A percentile compares a stretch with the other conserved stretches of the same genome.
phyloP scores from a whole-genome alignment of 192 early-diverging fungal species.

The Umbelopsis isabellina region DNA sequence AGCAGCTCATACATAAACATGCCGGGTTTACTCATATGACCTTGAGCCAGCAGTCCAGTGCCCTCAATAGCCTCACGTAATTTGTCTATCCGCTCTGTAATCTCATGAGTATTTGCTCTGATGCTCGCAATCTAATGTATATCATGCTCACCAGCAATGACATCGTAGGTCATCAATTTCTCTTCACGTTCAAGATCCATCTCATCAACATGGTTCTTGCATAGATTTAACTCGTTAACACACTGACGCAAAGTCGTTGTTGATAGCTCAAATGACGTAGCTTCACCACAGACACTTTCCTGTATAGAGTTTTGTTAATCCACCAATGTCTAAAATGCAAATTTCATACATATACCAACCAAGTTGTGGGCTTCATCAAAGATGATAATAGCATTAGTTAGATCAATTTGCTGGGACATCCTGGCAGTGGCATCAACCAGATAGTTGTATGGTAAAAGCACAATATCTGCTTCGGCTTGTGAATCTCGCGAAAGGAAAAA shows the following conservation, averaged over 20 bases:
- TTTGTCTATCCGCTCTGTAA: conserved; percentile 31
- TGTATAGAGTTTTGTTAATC: neutral
- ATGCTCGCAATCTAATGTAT: neutral
- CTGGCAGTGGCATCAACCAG: conserved; percentile 57
- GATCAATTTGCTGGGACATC: conserved; percentile 55
- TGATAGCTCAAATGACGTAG: conserved; percentile 50
- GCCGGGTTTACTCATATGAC: conserved; percentile 33
- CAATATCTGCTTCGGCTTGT: conserved; percentile 51
- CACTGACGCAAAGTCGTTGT: conserved; percentile 23
- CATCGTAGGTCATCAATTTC: conserved; percentile 17
- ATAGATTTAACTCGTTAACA: conserved; percentile 34
- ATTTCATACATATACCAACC: conserved; percentile 22
- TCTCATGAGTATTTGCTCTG: neutral
- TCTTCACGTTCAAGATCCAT: neutral
- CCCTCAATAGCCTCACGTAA: conserved; percentile 25
- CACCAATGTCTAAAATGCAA: neutral
- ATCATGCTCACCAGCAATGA: conserved; percentile 31
- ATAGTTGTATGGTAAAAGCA: conserved; percentile 71
- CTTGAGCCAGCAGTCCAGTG: conserved; percentile 11
- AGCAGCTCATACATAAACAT: conserved; percentile 44
- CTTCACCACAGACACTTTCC: conserved; percentile 46
- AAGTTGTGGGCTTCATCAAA: conserved; percentile 67
- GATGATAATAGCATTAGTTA: conserved; percentile 59
- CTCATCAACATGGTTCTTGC: conserved; percentile 2
- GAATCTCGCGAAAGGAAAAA: conserved; percentile 54